These are phyloP conservation scores for Psilocybe azurescens DNA, from an alignment of 768 basidiomycete genomes.

Conservation along the genomic window DNA sequence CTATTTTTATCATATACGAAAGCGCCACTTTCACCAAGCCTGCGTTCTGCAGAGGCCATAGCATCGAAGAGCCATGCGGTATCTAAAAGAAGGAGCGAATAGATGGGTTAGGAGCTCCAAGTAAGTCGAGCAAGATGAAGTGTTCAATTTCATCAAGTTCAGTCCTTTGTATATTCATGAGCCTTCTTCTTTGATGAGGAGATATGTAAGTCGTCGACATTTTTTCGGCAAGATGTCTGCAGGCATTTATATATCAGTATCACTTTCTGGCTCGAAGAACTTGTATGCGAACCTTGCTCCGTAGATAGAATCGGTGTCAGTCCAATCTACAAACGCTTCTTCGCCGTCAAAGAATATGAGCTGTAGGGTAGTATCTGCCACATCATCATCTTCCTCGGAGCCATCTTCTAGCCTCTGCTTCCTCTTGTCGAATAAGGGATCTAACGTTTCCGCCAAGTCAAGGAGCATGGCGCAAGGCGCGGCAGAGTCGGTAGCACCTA, in stretches of 20 bases:
- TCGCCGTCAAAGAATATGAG: constrained; percentile 98
- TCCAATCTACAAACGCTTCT: constrained; percentile 94
- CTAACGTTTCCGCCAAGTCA: constrained; percentile 86
- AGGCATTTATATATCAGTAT: not conserved
- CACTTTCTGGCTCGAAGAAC: no score
- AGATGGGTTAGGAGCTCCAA: constrained; percentile 77
- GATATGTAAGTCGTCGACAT: constrained; percentile 78
- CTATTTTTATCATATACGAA: constrained; percentile 55
- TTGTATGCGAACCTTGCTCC: constrained; percentile 78
- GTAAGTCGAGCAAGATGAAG: constrained; percentile 89
- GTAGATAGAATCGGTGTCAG: constrained; percentile 88
- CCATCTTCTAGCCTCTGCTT: constrained; percentile 58
- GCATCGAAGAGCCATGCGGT: constrained; percentile 95
- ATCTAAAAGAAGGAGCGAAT: constrained; percentile 84
- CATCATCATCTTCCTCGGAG: constrained; percentile 73
- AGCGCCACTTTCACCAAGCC: constrained; percentile 68
- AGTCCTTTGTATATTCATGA: constrained; percentile 58
- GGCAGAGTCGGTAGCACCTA: constrained; percentile 97
- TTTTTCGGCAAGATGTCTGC: constrained; percentile 85
- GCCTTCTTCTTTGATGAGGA: constrained; percentile 61
- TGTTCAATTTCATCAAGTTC: constrained; percentile 85
- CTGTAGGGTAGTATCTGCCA: constrained; percentile 86
- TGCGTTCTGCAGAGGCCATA: constrained; percentile 71
- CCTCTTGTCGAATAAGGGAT: constrained; percentile 70
- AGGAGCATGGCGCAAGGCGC: constrained; percentile 94